Base-by-base conservation (phyloP, 2,329 filamentous ascomycete species). In the Albifimbria verrucaria region DNA sequence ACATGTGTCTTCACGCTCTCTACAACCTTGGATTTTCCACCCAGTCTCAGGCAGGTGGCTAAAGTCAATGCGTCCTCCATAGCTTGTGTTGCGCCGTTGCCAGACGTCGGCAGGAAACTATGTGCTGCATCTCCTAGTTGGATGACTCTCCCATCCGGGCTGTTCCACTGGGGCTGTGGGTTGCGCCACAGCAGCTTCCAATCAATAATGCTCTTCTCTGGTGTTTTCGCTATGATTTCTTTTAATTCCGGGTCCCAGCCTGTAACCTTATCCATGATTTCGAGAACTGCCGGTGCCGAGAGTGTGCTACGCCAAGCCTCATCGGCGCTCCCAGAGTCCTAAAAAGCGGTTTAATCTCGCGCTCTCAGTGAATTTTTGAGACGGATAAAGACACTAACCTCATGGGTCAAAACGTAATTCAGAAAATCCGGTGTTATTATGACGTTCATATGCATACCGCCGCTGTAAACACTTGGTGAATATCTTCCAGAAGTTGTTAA, bases 91-190 rank as follows among this genome's bases (percentile, higher is more conserved):
- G 55, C 61, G 6, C 61, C 61, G 25, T 52, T 56, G 2, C 39
- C 55, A 5, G 59, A 59, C 3, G 57, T 54, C 1, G 61, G 61
- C 0, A 60, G 50, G 36, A 59, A 60, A 12, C 50, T 51, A 36
- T 63, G 61, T 0, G 61, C 59, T 10, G 49, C 48, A 44, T 62
- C 61, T 9, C 59, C 61, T 1, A 63, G 41, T 49, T 61, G 57
- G 12, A 62, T 47, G 28, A 63, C 52, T 2, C 57, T 52, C 4
- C 57, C 58, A 2, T 25, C 48, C 0, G 43, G 47, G 1, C 55
- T 57, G 3, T 55, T 55, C 58, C 58, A 60, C 25, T 51, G 39
- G 2, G 49, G 32, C 9, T 51, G 56, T 0, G 55, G 50, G 18
- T 60, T 50, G 10, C 57, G 48, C 53, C 55, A 59, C 6, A 55